Conservation (phyloP, 768 basidiomycete species). For the Auricularia sp. region DNA sequence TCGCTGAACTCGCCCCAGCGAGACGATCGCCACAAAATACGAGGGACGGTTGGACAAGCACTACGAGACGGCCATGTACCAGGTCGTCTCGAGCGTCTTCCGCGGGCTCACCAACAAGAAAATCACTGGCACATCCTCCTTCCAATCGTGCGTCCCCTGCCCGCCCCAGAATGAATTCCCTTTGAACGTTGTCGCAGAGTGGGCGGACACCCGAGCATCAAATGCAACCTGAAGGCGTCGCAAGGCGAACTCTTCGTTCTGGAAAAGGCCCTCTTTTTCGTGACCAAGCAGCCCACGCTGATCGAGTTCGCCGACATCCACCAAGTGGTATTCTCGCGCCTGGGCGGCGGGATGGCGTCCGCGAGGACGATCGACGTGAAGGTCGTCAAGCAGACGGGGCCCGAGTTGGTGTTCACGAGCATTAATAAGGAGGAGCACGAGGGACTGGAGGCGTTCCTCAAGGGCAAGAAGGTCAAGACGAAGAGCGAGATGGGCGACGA, state of each 20-base stretch:
- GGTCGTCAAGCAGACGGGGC: conserved; percentile 73
- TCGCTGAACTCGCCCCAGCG: conserved; percentile 30
- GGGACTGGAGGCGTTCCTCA: conserved; percentile 72
- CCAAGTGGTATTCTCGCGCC: conserved; percentile 81
- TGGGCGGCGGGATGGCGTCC: conserved; percentile 77
- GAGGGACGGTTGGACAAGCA: conserved; percentile 76
- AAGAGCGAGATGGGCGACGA: conserved; percentile 94
- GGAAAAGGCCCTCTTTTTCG: conserved; percentile 96
- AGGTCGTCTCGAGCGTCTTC: conserved; percentile 91
- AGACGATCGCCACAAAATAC: conserved; percentile 61
- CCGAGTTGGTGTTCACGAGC: conserved; percentile 83
- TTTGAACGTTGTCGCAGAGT: conserved; percentile 38
- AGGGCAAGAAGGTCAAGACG: conserved; percentile 69
- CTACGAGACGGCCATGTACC: conserved; percentile 91
- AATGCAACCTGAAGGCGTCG: conserved; percentile 92
- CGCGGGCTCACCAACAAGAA: conserved; percentile 85
- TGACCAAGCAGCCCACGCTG: conserved; percentile 88
- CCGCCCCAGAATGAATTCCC: neutral
- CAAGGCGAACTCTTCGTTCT: conserved; percentile 97
- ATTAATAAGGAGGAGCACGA: conserved; percentile 95
- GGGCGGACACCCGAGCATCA: conserved; percentile 87
- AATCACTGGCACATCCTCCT: conserved; percentile 76
- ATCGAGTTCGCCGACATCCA: conserved; percentile 85
- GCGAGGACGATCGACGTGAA: conserved; percentile 91
- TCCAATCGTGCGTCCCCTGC: conserved; percentile 54